Base-by-base conservation (phyloP, 306 rosid genomes). In the Vachellia collinsii region DNA sequence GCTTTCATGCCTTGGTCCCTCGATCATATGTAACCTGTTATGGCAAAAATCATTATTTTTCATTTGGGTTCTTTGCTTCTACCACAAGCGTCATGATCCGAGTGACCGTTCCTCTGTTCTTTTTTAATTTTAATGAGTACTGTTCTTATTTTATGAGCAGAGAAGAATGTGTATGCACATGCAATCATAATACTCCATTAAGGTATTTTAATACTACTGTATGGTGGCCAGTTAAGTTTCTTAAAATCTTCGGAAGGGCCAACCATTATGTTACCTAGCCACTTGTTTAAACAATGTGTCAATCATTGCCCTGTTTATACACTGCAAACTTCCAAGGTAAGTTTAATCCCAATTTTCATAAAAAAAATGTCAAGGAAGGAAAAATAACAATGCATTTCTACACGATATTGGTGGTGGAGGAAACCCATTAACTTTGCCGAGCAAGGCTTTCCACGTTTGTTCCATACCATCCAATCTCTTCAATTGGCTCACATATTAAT, bases 61-160 rank as follows among this genome's bases (percentile, higher is more conserved):
- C 75, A 73, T 69, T 7, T 72, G 50, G 47, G 48, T 68, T 20
- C 10, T 6, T n/a, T 81, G 77, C 90, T 83, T 86, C 80, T 47
- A 20, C 12, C 50, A 59, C n/a, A 85, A 87, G 89, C 59, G 77
- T 86, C 89, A 61, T 87, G 80, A 70, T 88, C 87, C 74, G 36
- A 72, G 70, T 20, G 29, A 23, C 77, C 22, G 54, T 83, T 82
- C 37, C 13, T 10, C 62, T 22, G 11, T 25, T 29, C 25, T 6
- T 12, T 36, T 34, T 59, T 79, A 61, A n/a, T n/a, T n/a, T n/a
- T n/a, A n/a, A n/a, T n/a, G n/a, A n/a, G n/a, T n/a, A n/a, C n/a
- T n/a, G n/a, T n/a, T 11, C 79, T 11, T 50, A 41, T 11, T 75
- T 74, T 17, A 53, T 53, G 47, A 78, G 70, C 43, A 38, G 22